These are phyloP conservation scores for Quercus dentata DNA, from an alignment of 306 rosid species.

Conservation along the genomic window DNA sequence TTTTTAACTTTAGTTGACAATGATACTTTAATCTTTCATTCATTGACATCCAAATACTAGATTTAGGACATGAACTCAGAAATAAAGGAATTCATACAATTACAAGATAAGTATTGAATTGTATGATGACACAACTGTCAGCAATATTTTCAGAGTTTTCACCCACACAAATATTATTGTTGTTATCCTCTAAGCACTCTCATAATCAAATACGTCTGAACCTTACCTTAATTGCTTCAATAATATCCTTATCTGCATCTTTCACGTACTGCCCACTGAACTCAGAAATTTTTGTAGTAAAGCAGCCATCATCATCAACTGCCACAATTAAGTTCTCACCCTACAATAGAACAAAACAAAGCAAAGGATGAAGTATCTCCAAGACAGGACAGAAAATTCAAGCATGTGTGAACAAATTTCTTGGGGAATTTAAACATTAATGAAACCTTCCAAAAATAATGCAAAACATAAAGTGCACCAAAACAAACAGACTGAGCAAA, in stretches of 20 bases:
- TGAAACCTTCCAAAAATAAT: background rate
- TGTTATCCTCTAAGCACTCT: background rate
- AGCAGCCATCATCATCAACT: conserved; percentile 98
- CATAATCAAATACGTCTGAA: background rate
- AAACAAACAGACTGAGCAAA: background rate
- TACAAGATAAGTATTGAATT: background rate
- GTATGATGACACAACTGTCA: background rate
- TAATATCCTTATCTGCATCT: conserved; percentile 81
- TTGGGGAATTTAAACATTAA: background rate
- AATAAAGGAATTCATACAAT: background rate
- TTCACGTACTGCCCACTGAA: conserved; percentile 80
- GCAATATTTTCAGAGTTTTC: background rate
- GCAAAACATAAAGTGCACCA: background rate
- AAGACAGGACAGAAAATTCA: background rate
- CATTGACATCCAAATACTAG: background rate
- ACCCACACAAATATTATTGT: background rate
- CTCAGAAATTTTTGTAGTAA: conserved; percentile 64
- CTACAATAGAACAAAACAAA: conserved; percentile 41
- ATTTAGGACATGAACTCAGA: background rate
- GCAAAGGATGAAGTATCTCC: background rate
- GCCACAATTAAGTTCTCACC: conserved; percentile 81
- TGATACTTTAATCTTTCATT: background rate
- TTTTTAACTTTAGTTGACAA: background rate
- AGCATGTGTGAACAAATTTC: background rate
- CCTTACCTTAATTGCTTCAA: conserved; percentile 81